Conservation (phyloP, 768 basidiomycete genomes). For the Mrakia hoshinonis region DNA sequence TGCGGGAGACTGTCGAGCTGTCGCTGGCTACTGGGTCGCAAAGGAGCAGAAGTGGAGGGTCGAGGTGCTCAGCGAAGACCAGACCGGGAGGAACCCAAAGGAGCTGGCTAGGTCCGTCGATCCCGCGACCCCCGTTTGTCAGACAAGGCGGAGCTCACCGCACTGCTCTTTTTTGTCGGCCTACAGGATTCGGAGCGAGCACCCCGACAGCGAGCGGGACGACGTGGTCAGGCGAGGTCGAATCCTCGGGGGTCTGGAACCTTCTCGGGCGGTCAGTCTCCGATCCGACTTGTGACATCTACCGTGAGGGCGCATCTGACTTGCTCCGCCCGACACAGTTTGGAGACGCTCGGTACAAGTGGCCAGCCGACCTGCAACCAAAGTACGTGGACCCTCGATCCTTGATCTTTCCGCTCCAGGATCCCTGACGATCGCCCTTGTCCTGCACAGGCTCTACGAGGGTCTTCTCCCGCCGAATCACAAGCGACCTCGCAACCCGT, state of each 20-base stretch:
- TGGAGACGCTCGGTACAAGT: conserved; percentile 79
- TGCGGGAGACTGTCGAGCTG: conserved; percentile 88
- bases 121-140: background rate
- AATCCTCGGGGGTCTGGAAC: conserved; percentile 78
- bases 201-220: conserved; percentile 64
- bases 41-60: conserved; percentile 77
- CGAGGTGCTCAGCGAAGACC: conserved; percentile 90
- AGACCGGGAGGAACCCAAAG: conserved; percentile 81
- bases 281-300: background rate
- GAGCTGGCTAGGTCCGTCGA: conserved; percentile 65
- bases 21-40: conserved; percentile 79
- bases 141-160: no score
- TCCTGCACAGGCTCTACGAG: conserved; percentile 49
- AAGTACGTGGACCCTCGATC: conserved; percentile 52
- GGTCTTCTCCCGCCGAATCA: conserved; percentile 53
- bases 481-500: conserved; percentile 54
- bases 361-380: conserved; percentile 25
- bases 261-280: conserved; percentile 41
- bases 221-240: conserved; percentile 71
- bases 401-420: conserved; percentile 32
- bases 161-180: background rate
- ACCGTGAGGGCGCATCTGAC: conserved; percentile 46
- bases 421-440: background rate
- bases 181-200: conserved; percentile 58
- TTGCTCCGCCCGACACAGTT: conserved; percentile 43